Evolutionary conservation across 2,329 filamentous ascomycete species (phyloP), one percentile per base, ranked within the genome.

Genomic region (Balansia obtecta): DNA sequence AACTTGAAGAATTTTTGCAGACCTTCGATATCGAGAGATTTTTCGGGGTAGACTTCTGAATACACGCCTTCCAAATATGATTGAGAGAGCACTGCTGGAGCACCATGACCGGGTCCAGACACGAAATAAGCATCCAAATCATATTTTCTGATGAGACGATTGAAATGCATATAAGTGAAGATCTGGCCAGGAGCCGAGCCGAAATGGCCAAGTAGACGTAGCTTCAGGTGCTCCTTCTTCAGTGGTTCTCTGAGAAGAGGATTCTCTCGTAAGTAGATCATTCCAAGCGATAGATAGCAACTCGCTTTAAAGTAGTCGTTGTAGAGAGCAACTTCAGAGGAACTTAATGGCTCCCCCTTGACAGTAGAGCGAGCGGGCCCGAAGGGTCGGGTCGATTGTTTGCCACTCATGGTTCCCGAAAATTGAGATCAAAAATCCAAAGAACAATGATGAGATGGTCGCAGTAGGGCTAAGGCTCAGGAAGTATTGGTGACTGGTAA

Each of bases 121-220:
- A 90, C 72, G 63, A 86, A 89, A 57, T 87, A 74, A 32, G 79
- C 75, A 60, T 90, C 75, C 46, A 89, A 69, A 55, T 86, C 78
- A 60, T 88, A 85, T 67, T 88, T 89, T 66, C 85, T 88, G 72
- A 89, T 88, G 52, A 89, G 70, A 34, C 85, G 82, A 66, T 89
- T 89, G 74, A 88, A 85, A 68, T 89, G 85, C 70, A 88, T 86
- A 65, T 82, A 89, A 34, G 84, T 86, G 67, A 90, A 89, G 52
- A 84, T 82, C 65, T 89, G 86, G 13, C 85, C 86, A n/a, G 86
- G 82, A 46, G 86, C 85, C 2, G 83, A 87, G 49, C 86, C 86
- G 74, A 86, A 90, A 63, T 90, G 86, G 39, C 86, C 86, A 2
- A 90, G 72, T 9, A 89, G 71, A 56, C 86, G 79, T 52, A 77